phyloP scores from a whole-genome alignment of 2,329 filamentous ascomycete genomes.

The Parastagonospora nodorum region DNA sequence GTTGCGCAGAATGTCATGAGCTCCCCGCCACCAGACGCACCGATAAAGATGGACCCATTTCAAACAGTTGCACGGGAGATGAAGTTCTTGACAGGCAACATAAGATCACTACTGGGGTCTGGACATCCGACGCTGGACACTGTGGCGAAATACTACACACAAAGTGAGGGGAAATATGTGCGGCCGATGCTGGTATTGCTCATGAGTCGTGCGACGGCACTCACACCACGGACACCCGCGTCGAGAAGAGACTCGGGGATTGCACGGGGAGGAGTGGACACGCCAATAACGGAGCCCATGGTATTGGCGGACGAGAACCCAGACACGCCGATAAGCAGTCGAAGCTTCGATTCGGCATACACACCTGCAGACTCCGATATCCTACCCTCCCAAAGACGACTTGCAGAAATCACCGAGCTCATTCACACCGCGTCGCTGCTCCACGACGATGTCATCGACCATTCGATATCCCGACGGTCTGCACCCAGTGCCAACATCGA shows the following conservation, averaged over 20 bases:
- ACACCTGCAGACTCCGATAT: slow-evolving; percentile 66
- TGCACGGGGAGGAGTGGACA: slow-evolving; percentile 55
- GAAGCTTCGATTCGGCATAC: slow-evolving; percentile 53
- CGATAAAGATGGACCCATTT: slow-evolving; percentile 83
- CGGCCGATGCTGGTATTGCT: slow-evolving; percentile 92
- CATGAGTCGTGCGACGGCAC: slow-evolving; percentile 92
- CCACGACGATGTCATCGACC: slow-evolving; percentile 98
- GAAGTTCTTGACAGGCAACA: slow-evolving; percentile 93
- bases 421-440: slow-evolving; percentile 96
- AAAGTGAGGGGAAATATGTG: slow-evolving; percentile 95
- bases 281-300: slow-evolving; percentile 62
- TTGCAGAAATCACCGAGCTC: slow-evolving; percentile 95
- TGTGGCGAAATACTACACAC: slow-evolving; percentile 97
- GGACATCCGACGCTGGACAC: slow-evolving; percentile 94
- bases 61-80: slow-evolving; percentile 93
- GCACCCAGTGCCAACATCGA: slow-evolving; percentile 88
- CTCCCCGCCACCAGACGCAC: slow-evolving; percentile 63
- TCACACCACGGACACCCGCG: slow-evolving; percentile 65
- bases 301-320: slow-evolving; percentile 82
- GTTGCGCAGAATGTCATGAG: slow-evolving; percentile 72
- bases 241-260: slow-evolving; percentile 14
- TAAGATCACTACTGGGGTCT: slow-evolving; percentile 88
- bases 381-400: slow-evolving; percentile 86
- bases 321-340: slow-evolving; percentile 56
- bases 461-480: slow-evolving; percentile 82